Conservation (phyloP, 2,329 filamentous ascomycete species). For the Pseudogymnoascus sp. region DNA sequence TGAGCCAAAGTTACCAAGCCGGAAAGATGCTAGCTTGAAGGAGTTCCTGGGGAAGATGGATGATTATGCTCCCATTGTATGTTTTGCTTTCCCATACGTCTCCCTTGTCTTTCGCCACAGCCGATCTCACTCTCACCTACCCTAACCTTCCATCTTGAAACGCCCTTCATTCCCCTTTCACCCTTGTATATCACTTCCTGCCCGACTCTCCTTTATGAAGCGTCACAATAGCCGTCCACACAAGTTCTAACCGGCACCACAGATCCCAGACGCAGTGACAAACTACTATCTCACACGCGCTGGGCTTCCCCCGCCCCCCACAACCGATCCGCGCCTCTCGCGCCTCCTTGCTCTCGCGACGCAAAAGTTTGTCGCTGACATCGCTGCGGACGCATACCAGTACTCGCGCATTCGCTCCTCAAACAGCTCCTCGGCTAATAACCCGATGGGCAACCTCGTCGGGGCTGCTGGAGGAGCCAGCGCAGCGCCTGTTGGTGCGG, state of each 20-base stretch:
- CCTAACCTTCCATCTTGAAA: neutral
- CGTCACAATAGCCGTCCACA: neutral
- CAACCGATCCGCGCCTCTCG: constrained; percentile 82
- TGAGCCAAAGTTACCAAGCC: constrained; percentile 61
- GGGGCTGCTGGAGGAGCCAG: constrained; percentile 61
- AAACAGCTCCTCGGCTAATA: constrained; percentile 77
- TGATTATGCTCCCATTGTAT: constrained; percentile 91
- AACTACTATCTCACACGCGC: constrained; percentile 97
- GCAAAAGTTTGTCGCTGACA: constrained; percentile 96
- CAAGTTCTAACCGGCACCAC: constrained; percentile 10
- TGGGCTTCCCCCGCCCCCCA: constrained; percentile 83
- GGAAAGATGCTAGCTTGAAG: constrained; percentile 85
- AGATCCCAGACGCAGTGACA: constrained; percentile 97
- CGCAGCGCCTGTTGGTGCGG: constrained; percentile 43
- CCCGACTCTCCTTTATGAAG: neutral
- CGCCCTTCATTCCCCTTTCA: neutral
- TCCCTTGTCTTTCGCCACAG: neutral
- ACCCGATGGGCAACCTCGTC: constrained; percentile 80
- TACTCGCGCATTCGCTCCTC: constrained; percentile 94
- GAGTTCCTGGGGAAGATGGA: constrained; percentile 97
- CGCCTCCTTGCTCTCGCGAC: constrained; percentile 94
- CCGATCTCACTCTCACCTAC: neutral
- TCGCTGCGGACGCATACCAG: constrained; percentile 95
- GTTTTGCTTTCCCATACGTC: constrained; percentile 27
- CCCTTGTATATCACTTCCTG: neutral